Evolutionary conservation across 768 basidiomycete species (phyloP).

Genomic region (Suillus ampliporus): DNA sequence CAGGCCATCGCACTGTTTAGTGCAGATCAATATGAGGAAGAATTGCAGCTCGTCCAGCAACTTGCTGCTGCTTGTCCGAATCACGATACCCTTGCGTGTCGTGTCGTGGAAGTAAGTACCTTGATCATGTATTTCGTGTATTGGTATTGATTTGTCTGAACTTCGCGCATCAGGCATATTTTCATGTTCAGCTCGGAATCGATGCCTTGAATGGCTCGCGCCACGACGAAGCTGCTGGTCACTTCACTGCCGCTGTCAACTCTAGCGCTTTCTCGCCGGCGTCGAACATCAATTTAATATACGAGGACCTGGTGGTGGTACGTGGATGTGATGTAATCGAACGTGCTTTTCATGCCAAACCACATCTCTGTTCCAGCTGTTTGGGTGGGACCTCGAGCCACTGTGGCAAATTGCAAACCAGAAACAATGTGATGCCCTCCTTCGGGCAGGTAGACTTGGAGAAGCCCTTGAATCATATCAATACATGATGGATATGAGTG

Average conservation of each 20-base stretch:
- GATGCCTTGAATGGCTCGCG: neutral
- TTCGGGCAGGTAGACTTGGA: too few species aligned
- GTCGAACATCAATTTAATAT: too few species aligned
- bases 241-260: neutral
- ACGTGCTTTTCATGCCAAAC: too few species aligned
- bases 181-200: neutral
- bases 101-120: neutral
- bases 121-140: neutral
- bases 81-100: neutral
- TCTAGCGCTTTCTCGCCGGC: neutral
- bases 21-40: neutral
- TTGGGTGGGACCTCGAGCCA: too few species aligned
- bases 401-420: too few species aligned
- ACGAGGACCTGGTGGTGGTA: too few species aligned
- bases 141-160: neutral
- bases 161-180: neutral
- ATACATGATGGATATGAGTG: too few species aligned
- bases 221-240: neutral
- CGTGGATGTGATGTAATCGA: too few species aligned
- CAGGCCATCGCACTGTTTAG: neutral
- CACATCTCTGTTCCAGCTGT: too few species aligned
- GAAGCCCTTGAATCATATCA: too few species aligned
- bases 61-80: neutral
- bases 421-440: too few species aligned
- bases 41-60: neutral